Base-by-base conservation (phyloP, 2,329 filamentous ascomycete species). In the Ascochyta clinopodiicola region DNA sequence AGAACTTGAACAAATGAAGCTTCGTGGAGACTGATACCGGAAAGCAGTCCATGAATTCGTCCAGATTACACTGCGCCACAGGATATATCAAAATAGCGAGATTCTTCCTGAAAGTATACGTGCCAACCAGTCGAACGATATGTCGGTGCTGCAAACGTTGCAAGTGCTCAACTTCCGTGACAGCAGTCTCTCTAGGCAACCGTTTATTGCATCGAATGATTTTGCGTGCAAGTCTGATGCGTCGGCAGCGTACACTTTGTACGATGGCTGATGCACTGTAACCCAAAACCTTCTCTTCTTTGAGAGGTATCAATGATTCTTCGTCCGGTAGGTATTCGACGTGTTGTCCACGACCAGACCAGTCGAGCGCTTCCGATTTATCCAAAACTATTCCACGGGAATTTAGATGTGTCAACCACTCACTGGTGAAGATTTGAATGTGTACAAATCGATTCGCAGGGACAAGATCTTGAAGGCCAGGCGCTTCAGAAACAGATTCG, bases 141-240 rank as follows among this genome's bases (percentile, higher is more conserved):
- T 66, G 62, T 13, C 37, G 25, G 39, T 66, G 59, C 9, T 39
- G 40, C 2, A 64, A 39, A 6, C 54, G 49, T 6, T 63, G 40
- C 3, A 68, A 35, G 35, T 64, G 60, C 35, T 57, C 47, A 4
- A 65, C 62, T 42, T 66, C 65, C 7, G 12, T 34, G 4, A 64
- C 35, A n/a, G 54, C 58, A 42, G 29, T 19, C 36, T 22, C 22
- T 9, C 17, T 35, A 2, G 15, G 7, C 15, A 35, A 8, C 2
- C 3, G 3, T 7, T 13, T 6, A 2, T 29, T 60, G 22, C 56
- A 60, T 32, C 38, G 25, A 2, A 68, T 50, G 7, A 22, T 61
- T 35, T 66, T 68, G 0, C 58, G 58, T 7, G 60, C 63, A 6
- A 68, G 42, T 10, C 50, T 45, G 25, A 67, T 60, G 19, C 60